Evolutionary conservation across 2,329 filamentous ascomycete genomes (phyloP).

Genomic region (Fusarium sp.): DNA sequence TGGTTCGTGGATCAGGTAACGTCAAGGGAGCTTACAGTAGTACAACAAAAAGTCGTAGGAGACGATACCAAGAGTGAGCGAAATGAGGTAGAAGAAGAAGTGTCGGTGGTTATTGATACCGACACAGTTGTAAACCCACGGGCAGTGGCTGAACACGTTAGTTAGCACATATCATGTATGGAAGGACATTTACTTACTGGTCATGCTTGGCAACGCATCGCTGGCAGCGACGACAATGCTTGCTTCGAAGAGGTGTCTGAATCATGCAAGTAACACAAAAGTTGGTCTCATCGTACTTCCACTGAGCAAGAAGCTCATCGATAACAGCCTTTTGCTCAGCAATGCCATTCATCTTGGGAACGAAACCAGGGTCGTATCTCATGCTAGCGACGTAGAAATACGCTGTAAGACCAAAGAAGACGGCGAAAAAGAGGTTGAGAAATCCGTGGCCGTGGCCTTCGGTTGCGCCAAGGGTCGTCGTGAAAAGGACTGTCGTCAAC

Average conservation of each 20-base stretch:
- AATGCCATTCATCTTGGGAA: conserved; percentile 89
- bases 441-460: conserved; percentile 67
- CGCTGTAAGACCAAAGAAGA: conserved; percentile 72
- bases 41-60: conserved; percentile 78
- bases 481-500: conserved; percentile 69
- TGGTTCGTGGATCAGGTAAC: not conserved
- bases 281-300: conserved; percentile 93
- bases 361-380: conserved; percentile 89
- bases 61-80: conserved; percentile 79
- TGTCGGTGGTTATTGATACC: conserved; percentile 96
- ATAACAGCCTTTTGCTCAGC: conserved; percentile 91
- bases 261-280: conserved; percentile 98
- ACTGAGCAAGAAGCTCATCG: conserved; percentile 83
- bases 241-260: conserved; percentile 89
- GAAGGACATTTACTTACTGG: conserved; percentile 71
- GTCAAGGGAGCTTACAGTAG: conserved; percentile 67
- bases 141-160: conserved; percentile 78
- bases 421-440: conserved; percentile 79
- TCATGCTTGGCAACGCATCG: conserved; percentile 97
- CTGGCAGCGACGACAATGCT: conserved; percentile 92
- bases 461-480: conserved; percentile 35
- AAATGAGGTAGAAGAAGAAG: conserved; percentile 90
- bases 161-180: conserved; percentile 30
- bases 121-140: conserved; percentile 97
- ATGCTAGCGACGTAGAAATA: conserved; percentile 93